Evolutionary conservation across 139 green algal genomes (phyloP).

Genomic region (Mesostigma viride): DNA sequence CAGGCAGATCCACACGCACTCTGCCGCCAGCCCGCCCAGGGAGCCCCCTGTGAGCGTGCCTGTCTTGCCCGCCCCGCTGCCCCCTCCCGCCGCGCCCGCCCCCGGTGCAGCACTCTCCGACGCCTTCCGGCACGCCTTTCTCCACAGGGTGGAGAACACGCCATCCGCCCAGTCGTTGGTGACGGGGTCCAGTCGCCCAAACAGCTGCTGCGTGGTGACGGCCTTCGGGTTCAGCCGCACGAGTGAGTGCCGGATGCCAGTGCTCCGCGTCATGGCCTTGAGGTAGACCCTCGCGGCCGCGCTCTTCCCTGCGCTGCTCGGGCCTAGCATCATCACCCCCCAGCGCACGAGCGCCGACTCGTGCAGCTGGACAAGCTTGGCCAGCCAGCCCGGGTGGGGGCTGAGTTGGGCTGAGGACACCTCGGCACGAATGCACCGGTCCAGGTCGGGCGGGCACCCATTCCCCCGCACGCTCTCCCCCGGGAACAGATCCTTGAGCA

Average conservation of each 20-base stretch:
- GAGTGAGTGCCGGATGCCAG: slow-evolving; percentile 76
- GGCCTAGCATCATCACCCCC: slow-evolving; percentile 87
- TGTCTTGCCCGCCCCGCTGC: no score
- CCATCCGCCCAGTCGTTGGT: slow-evolving; percentile 94
- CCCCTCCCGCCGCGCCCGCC: no score
- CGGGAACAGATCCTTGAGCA: slow-evolving; percentile 92
- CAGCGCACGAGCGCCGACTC: slow-evolving; percentile 81
- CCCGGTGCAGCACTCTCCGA: slow-evolving; percentile 60
- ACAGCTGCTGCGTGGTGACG: slow-evolving; percentile 81
- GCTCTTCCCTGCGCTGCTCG: slow-evolving; percentile 74
- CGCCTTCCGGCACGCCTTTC: slow-evolving; percentile 72
- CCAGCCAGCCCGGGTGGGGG: slow-evolving; percentile 66
- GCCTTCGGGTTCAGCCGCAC: slow-evolving; percentile 85
- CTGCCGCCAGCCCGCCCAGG: no score
- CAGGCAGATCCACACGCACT: slow-evolving; percentile 91
- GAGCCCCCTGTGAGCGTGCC: no score
- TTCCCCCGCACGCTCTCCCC: slow-evolving; percentile 60
- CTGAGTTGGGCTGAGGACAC: slow-evolving; percentile 48
- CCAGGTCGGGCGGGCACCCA: slow-evolving; percentile 58
- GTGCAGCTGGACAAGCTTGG: slow-evolving; percentile 94
- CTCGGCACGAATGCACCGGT: slow-evolving; percentile 52
- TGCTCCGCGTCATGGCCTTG: slow-evolving; percentile 64
- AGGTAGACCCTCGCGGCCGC: slow-evolving; percentile 67
- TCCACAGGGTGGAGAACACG: slow-evolving; percentile 86
- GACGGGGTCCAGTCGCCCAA: slow-evolving; percentile 67